Base-by-base conservation (phyloP, 805 yeast species). In the Pachysolen tannophilus region DNA sequence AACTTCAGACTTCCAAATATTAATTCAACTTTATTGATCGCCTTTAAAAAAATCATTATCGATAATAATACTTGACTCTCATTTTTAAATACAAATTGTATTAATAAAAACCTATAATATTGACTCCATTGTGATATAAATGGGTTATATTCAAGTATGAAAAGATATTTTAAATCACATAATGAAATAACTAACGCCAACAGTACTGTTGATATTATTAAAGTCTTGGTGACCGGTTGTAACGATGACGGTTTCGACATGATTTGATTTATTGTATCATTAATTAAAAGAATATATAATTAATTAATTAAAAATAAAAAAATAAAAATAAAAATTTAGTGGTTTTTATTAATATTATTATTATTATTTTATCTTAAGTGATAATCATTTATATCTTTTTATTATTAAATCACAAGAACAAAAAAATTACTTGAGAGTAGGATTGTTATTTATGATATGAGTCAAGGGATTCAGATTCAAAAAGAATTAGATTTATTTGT, bases 1-100 rank as follows among this genome's bases (percentile, higher is more conserved):
- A 74, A 73, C 44, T 72, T 74, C 31, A 67, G 52, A 9, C 78
- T 65, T 1, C 84, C 84, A 47, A 66, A 66, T 32, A 71, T 53
- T 33, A 84, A 50, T 53, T 78, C 86, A 34, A 78, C 42, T 27
- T 63, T 67, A 49, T 78, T 73, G 45, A 67, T 66, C 33, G 69
- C 69, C 38, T 72, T 63, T 63, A 65, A 60, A 8, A 73, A 50
- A 26, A 78, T 46, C 10, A 71, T 50, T 8, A 67, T 48, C 3
- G 65, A 48, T 3, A 75, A 43, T 15, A 72, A 38, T 39, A 67
- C 72, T 51, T 78, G 82, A 5, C 79, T 67, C 48, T 76, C 82
- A 47, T 73, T 76, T 29, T 72, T 60, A 33, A 72, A 71, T n/a
- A 71, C 58, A 9, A 71, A 19, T 47, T 75, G 84, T 43, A 63